Conservation (phyloP, 805 yeast genomes). For the Spathaspora hagerdaliae region DNA sequence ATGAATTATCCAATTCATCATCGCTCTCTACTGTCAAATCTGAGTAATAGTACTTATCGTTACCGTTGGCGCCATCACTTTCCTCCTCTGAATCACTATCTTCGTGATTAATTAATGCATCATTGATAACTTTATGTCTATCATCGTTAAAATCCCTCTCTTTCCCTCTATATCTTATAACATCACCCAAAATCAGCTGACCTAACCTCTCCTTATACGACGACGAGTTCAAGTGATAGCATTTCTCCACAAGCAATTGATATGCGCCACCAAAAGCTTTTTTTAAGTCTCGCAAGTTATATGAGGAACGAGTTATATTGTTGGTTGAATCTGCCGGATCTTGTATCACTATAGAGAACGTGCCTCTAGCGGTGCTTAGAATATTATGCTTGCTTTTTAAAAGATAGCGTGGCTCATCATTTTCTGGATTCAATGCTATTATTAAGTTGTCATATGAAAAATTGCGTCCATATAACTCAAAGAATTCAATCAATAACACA, state of each 20-base stretch:
- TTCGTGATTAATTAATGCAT: slow-evolving; percentile 43
- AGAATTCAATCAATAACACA: slow-evolving; percentile 80
- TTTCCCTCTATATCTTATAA: slow-evolving; percentile 70
- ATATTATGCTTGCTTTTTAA: slow-evolving; percentile 52
- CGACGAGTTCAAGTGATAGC: slow-evolving; percentile 67
- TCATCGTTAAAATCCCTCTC: slow-evolving; percentile 77
- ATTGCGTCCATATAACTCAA: slow-evolving; percentile 85
- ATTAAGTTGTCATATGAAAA: slow-evolving; percentile 82
- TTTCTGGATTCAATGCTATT: slow-evolving; percentile 51
- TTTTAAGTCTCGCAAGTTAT: slow-evolving; percentile 72
- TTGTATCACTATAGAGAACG: slow-evolving; percentile 70
- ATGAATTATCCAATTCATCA: slow-evolving; percentile 11
- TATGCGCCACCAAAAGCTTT: slow-evolving; percentile 88
- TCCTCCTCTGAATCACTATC: slow-evolving; percentile 19
- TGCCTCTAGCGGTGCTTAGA: slow-evolving; percentile 47
- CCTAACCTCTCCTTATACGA: slow-evolving; percentile 66
- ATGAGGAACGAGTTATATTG: slow-evolving; percentile 82
- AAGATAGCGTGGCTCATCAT: slow-evolving; percentile 58
- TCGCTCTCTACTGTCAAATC: slow-evolving; percentile 40
- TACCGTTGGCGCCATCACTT: slow-evolving; percentile 32
- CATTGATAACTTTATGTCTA: slow-evolving; percentile 56
- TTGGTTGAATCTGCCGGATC: slow-evolving; percentile 86
- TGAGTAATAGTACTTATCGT: slow-evolving; percentile 40
- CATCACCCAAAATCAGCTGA: slow-evolving; percentile 73
- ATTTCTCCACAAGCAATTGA: slow-evolving; percentile 67